Conservation (phyloP, 768 basidiomycete species). For the Pleurotus giganteus region DNA sequence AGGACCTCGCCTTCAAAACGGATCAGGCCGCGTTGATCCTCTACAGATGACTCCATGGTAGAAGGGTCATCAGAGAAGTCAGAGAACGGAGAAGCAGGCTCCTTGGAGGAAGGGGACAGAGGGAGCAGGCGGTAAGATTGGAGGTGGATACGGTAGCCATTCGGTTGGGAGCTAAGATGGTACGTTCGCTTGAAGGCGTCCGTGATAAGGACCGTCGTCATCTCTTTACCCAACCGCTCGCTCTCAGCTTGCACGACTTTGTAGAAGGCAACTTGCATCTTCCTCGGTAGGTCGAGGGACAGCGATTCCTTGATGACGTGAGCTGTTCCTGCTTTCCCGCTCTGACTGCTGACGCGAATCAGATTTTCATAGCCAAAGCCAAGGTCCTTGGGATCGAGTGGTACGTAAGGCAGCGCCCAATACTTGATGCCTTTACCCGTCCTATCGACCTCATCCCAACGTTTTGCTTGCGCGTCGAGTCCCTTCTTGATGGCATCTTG, state of each 20-base stretch:
- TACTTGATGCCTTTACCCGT: constrained; percentile 41
- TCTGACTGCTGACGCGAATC: constrained; percentile 87
- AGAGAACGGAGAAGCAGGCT: constrained; percentile 33
- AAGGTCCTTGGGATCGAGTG: constrained; percentile 82
- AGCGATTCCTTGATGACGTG: constrained; percentile 79
- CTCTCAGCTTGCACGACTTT: constrained; percentile 70
- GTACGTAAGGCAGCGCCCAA: constrained; percentile 83
- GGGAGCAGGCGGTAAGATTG: constrained; percentile 58
- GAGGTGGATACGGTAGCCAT: constrained; percentile 61
- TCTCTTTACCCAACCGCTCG: constrained; percentile 76
- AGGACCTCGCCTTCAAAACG: constrained; percentile 66
- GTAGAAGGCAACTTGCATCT: constrained; percentile 84
- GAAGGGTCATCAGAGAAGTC: constrained; percentile 52
- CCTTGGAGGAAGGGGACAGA: constrained; percentile 35
- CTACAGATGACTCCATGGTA: constrained; percentile 15
- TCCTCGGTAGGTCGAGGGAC: constrained; percentile 72
- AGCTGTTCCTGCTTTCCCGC: constrained; percentile 82
- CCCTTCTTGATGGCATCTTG: constrained; percentile 90
- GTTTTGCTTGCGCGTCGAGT: constrained; percentile 59
- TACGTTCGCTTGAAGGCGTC: constrained; percentile 67
- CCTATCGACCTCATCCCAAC: constrained; percentile 48
- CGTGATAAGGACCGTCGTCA: constrained; percentile 75
- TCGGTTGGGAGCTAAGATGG: constrained; percentile 57
- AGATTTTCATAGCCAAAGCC: constrained; percentile 85
- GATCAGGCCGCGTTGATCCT: constrained; percentile 17